These are phyloP conservation scores for Wickerhamomyces chaumierensis DNA, from an alignment of 805 yeast genomes.

Conservation along the genomic window DNA sequence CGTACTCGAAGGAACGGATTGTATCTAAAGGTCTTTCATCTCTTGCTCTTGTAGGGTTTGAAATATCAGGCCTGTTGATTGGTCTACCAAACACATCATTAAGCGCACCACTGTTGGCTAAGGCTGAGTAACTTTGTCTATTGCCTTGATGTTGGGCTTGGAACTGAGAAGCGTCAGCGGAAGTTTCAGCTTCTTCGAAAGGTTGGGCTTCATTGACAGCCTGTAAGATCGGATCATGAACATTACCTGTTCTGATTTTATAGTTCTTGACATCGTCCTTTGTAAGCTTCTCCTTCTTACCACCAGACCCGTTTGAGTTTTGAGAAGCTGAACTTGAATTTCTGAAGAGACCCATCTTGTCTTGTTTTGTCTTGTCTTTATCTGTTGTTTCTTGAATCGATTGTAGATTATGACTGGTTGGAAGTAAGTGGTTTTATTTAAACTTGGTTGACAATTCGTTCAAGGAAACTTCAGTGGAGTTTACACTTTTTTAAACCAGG, in stretches of 20 bases:
- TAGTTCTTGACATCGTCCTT: slow-evolving; percentile 41
- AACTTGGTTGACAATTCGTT: no score
- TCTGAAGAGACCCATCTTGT: slow-evolving; percentile 36
- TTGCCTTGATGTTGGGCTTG: slow-evolving; percentile 19
- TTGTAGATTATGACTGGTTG: no score
- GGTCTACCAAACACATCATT: slow-evolving; percentile 82
- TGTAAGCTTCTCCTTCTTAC: slow-evolving; percentile 30
- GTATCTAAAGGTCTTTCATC: slow-evolving; percentile 97
- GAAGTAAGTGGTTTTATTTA: no score
- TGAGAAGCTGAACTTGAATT: slow-evolving; percentile 23
- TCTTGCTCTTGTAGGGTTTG: slow-evolving; percentile 87
- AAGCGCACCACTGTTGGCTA: slow-evolving; percentile 35
- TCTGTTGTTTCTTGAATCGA: no score
- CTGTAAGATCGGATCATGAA: slow-evolving; percentile 81
- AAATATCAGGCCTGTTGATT: slow-evolving; percentile 69
- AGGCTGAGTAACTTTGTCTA: slow-evolving; percentile 22
- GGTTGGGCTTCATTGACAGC: slow-evolving; percentile 97
- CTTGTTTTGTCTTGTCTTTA: no score
- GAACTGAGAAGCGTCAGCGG: slow-evolving; percentile 6
- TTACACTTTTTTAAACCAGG: no score
- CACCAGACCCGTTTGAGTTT: slow-evolving; percentile 18
- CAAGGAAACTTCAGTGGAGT: no score
- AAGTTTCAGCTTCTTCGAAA: slow-evolving; percentile 51
- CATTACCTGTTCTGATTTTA: slow-evolving; percentile 56
- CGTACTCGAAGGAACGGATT: slow-evolving; percentile 83